Base-by-base conservation (phyloP, 129 eudicot genomes). In the Tagetes patula region DNA sequence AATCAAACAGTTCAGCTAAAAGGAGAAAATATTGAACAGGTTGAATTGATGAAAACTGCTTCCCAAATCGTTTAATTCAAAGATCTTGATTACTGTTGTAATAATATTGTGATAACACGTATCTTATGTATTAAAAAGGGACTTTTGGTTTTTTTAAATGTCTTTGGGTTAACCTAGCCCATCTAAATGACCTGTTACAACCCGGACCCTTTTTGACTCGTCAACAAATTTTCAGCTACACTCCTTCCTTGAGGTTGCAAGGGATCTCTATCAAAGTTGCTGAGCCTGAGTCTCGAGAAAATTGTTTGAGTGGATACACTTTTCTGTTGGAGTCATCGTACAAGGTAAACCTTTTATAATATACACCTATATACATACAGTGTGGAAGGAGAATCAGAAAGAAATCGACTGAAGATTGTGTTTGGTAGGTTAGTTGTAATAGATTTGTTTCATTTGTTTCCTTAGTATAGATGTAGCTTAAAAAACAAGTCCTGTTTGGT, bases 221-320 rank as follows among this genome's bases (percentile, higher is more conserved):
- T 38, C n/a, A 63, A 32, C 32, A 13, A 62, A 63, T 47, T 12
- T 37, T 31, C 91, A 93, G 98, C 45, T 82, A 90, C 80, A 75
- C 82, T 77, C 94, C 93, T 66, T 77, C 84, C 9, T 80, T 94
- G 78, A 78, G 4, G 38, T 58, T 90, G 68, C 85, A 94, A 81
- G 96, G 87, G 37, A 67, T 80, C 67, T 77, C 87, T 14, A 76
- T 86, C 52, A 88, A 80, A 80, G 85, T 83, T 75, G 69, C 82
- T 52, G 97, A 90, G 64, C 82, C 85, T 11, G 85, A 76, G 63
- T 84, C 93, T 77, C 90, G 96, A 65, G 91, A 90, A 80, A 84
- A 80, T 71, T 87, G 97, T 69, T 83, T 94, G 75, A 84, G 68
- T 79, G 93, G 88, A 82, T 84, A 90, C 85, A 85, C 86, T 72